phyloP scores from a whole-genome alignment of 345 rosid species.

The Gossypium turneri region DNA sequence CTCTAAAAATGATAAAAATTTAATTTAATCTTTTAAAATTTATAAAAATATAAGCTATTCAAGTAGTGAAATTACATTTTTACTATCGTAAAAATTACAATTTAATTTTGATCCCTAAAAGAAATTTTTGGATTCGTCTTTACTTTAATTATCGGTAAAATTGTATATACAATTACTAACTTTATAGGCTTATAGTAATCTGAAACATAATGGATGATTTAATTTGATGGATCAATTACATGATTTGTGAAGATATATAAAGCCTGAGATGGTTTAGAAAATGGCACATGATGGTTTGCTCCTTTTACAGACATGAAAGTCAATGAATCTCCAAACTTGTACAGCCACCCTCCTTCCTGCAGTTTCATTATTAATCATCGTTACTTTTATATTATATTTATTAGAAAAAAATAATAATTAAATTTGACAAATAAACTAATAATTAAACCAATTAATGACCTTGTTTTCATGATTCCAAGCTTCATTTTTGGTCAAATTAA shows the following conservation, averaged over 20 bases:
- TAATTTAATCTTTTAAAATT: too few relatives aligned
- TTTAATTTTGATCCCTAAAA: too few relatives aligned
- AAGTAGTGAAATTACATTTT: too few relatives aligned
- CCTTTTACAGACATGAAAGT: conserved; percentile 2
- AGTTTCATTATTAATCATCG: not conserved
- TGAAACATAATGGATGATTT: too few relatives aligned
- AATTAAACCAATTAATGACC: not conserved
- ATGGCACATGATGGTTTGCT: conserved; percentile 10
- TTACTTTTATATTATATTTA: too few relatives aligned
- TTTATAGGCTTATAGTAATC: too few relatives aligned
- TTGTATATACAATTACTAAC: too few relatives aligned
- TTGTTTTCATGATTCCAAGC: not conserved
- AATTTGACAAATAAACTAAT: not conserved
- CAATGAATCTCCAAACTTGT: not conserved
- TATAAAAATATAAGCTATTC: too few relatives aligned
- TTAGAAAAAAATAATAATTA: not conserved
- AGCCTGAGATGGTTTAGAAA: not conserved
- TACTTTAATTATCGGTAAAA: too few relatives aligned
- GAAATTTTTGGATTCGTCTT: fast-evolving
- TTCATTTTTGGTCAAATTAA: not conserved
- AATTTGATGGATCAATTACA: not conserved
- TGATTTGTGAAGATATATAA: not conserved
- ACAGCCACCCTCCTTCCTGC: not conserved
- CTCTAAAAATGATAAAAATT: too few relatives aligned
- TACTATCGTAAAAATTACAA: too few relatives aligned